Conservation (phyloP, 192 early-diverging fungal genomes). For the Coemansia sp. region DNA sequence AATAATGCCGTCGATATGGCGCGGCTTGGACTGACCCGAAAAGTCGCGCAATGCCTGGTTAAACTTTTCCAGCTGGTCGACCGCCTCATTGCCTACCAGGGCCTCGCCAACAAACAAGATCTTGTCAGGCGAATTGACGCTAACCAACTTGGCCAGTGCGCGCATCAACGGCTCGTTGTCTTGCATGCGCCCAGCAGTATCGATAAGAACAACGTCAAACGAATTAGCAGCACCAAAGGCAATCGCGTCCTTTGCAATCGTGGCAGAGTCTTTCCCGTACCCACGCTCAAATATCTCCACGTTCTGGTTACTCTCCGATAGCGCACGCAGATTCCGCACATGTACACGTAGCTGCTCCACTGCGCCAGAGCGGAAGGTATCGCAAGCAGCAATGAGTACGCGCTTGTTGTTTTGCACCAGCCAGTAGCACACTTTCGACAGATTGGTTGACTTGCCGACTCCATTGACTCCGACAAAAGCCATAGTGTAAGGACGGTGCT, state of each 20-base stretch:
- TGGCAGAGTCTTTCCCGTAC: conserved; percentile 95
- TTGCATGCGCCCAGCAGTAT: conserved; percentile 98
- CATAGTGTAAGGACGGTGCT: conserved; percentile 82
- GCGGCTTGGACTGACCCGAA: conserved; percentile 72
- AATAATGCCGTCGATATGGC: conserved; percentile 95
- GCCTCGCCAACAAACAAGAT: conserved; percentile 98
- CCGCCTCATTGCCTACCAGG: conserved; percentile 93
- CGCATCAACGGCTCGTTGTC: conserved; percentile 98
- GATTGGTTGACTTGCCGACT: conserved; percentile 90
- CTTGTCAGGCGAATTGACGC: conserved; percentile 91
- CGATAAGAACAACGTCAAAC: conserved; percentile 92
- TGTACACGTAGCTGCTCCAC: conserved; percentile 95
- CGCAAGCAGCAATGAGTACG: conserved; percentile 92
- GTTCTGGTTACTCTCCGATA: conserved; percentile 60
- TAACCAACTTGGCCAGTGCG: conserved; percentile 89
- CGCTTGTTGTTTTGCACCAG: conserved; percentile 87
- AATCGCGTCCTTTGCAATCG: conserved; percentile 94
- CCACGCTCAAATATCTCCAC: conserved; percentile 94
- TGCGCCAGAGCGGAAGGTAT: conserved; percentile 94
- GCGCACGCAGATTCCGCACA: conserved; percentile 79
- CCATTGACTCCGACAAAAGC: conserved; percentile 96
- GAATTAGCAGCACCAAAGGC: conserved; percentile 67
- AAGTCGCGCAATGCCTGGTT: conserved; percentile 92
- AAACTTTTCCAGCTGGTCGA: conserved; percentile 95
- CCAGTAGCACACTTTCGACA: conserved; percentile 96